A percentile compares a stretch with the other conserved stretches of the same genome.
Conservation (phyloP, 148 eudicot species). For the Cornus controversa region DNA sequence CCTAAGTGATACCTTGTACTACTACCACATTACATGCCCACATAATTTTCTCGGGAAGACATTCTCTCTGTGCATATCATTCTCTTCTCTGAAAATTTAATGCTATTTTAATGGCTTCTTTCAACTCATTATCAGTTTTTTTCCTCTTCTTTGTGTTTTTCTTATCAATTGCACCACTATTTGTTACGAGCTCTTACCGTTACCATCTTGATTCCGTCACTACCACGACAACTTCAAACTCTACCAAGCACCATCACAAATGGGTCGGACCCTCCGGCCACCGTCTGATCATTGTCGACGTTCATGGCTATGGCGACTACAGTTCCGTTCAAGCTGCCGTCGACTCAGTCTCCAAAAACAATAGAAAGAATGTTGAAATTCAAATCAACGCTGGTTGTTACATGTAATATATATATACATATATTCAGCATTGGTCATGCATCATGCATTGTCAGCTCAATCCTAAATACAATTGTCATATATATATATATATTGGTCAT, state of each 20-base stretch:
- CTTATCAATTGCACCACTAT: constrained; percentile 19
- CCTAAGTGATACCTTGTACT: too few relatives aligned
- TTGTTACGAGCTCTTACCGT: constrained; percentile 16
- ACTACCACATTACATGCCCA: too few relatives aligned
- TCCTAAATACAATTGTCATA: too few relatives aligned
- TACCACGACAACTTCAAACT: not conserved
- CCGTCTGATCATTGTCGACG: constrained; percentile 64
- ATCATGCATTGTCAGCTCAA: not conserved
- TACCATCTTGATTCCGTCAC: not conserved
- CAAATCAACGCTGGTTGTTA: constrained; percentile 71
- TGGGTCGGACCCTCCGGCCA: constrained; percentile 72
- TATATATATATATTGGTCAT: too few relatives aligned
- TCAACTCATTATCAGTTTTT: not conserved
- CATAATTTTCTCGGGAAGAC: too few relatives aligned
- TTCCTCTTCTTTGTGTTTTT: not conserved
- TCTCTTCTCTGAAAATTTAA: not conserved
- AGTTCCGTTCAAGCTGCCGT: constrained; percentile 80
- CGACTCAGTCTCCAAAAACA: constrained; percentile 64
- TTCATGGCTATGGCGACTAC: constrained; percentile 59
- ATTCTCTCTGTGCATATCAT: not conserved
- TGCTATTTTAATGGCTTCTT: constrained; percentile 15
- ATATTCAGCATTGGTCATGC: not conserved
- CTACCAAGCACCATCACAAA: constrained; percentile 28
- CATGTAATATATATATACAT: too few relatives aligned
- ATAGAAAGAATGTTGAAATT: constrained; percentile 56